These are phyloP conservation scores for Colletotrichum scovillei DNA, from an alignment of 2,329 filamentous ascomycete genomes.

Conservation along the genomic window DNA sequence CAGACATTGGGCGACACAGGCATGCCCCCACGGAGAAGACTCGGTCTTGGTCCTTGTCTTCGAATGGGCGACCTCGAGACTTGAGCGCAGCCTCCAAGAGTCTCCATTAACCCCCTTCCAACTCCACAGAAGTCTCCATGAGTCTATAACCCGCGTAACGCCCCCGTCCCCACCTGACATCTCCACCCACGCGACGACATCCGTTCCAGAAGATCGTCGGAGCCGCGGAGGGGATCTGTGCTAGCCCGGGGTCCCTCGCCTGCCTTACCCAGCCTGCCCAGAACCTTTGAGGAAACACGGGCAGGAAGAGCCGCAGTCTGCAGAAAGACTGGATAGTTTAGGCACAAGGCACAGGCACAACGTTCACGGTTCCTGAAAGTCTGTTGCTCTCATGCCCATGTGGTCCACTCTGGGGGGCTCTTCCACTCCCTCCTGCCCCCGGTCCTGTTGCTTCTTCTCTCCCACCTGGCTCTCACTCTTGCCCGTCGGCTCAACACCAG, in stretches of 20 bases:
- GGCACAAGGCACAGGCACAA: neutral
- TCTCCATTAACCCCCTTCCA: neutral
- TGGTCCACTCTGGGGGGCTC: neutral
- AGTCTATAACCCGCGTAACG: neutral
- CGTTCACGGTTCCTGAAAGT: neutral
- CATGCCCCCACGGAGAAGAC: neutral
- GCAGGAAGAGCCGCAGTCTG: neutral
- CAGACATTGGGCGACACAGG: neutral
- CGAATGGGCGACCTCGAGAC: neutral
- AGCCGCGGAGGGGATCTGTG: slow-evolving; percentile 19
- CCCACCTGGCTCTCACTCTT: neutral
- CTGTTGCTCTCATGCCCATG: neutral
- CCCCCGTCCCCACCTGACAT: slow-evolving; percentile 5
- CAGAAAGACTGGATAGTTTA: neutral
- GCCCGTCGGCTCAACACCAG: neutral
- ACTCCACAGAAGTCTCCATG: neutral
- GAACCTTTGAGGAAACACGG: neutral
- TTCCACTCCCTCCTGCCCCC: neutral
- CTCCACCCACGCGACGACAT: slow-evolving; percentile 15
- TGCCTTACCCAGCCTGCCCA: neutral
- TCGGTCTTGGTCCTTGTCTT: neutral
- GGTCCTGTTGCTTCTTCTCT: neutral
- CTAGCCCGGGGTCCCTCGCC: neutral
- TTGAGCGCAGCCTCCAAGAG: neutral
- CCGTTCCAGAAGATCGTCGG: slow-evolving; percentile 15